Base-by-base conservation (phyloP, 83 land plant genomes). In the Diphasiastrum complanatum region DNA sequence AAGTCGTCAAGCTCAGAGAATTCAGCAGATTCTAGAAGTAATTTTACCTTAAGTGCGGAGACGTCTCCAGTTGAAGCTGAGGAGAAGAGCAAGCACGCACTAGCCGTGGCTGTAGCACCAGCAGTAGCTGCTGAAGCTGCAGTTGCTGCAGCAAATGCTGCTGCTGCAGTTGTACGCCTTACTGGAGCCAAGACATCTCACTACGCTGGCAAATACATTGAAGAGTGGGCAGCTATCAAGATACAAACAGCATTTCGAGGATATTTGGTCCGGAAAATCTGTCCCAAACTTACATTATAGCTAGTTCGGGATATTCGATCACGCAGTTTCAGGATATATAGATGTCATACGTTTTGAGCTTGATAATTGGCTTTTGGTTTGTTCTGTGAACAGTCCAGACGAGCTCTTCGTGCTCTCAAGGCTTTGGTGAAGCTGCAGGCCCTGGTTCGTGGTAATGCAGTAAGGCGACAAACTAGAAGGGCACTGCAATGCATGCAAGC, bases 51-150 rank as follows among this genome's bases (percentile, higher is more conserved):
- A n/a, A n/a, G n/a, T n/a, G n/a, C n/a, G n/a, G n/a, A n/a, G n/a
- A n/a, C n/a, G n/a, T n/a, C n/a, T n/a, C n/a, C n/a, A n/a, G n/a
- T n/a, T n/a, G n/a, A n/a, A n/a, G n/a, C n/a, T n/a, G n/a, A n/a
- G n/a, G n/a, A 85, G 47, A 81, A 83, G 46, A 80, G 60, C 77
- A 70, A 77, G 52, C 84, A 85, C 61, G 84, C 84, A 12, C 75
- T 80, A 40, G 76, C 90, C 45, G 81, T 83, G 47, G 87, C 87
- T 19, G 45, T 79, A 47, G 90, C 87, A 33, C 75, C 86, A 37
- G 90, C 87, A 5, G 85, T 80, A 2, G 87, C 73, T 5, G 91
- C 87, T 16, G 91, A 85, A 35, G 87, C 87, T 55, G 89, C 89
- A 12, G 89, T 78, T 11, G 86, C 76, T 40, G 89, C 83, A 37